phyloP scores from a whole-genome alignment of 805 yeast genomes.

The Ogataea allantospora region DNA sequence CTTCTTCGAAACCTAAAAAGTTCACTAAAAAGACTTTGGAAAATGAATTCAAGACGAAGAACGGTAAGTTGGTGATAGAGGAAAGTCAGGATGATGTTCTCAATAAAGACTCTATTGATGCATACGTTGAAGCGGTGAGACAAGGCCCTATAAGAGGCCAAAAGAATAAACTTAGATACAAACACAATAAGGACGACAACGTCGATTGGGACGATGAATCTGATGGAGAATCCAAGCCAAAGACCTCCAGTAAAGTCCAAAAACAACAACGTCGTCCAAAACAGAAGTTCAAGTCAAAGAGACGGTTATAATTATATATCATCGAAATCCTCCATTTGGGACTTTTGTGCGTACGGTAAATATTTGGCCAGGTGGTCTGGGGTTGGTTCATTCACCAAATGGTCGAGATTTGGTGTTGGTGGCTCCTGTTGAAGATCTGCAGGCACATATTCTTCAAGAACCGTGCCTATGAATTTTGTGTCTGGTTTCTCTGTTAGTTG shows the following conservation, averaged over 20 bases:
- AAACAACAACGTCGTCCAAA: slow-evolving; percentile 34
- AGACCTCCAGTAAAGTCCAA: slow-evolving; percentile 17
- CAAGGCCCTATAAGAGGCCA: slow-evolving; percentile 95
- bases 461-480: slow-evolving; percentile 29
- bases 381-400: slow-evolving; percentile 35
- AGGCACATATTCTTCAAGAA: slow-evolving; percentile 28
- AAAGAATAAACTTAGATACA: slow-evolving; percentile 84
- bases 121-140: slow-evolving; percentile 90
- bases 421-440: slow-evolving; percentile 24
- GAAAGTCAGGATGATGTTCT: slow-evolving; percentile 45
- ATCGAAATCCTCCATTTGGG: not conserved
- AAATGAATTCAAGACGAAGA: slow-evolving; percentile 48
- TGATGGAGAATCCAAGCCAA: slow-evolving; percentile 20
- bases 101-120: slow-evolving; percentile 67
- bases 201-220: slow-evolving; percentile 47
- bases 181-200: slow-evolving; percentile 45
- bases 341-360: slow-evolving; percentile 33
- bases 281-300: slow-evolving; percentile 56
- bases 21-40: slow-evolving; percentile 42
- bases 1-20: slow-evolving; percentile 80
- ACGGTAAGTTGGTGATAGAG: slow-evolving; percentile 73
- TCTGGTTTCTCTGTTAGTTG: slow-evolving; percentile 27
- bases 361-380: slow-evolving; percentile 32
- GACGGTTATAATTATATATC: slow-evolving; percentile 43
- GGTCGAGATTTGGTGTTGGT: slow-evolving; percentile 28